These are phyloP conservation scores for Suhomyces sp. DNA, from an alignment of 805 yeast genomes.

Conservation along the genomic window DNA sequence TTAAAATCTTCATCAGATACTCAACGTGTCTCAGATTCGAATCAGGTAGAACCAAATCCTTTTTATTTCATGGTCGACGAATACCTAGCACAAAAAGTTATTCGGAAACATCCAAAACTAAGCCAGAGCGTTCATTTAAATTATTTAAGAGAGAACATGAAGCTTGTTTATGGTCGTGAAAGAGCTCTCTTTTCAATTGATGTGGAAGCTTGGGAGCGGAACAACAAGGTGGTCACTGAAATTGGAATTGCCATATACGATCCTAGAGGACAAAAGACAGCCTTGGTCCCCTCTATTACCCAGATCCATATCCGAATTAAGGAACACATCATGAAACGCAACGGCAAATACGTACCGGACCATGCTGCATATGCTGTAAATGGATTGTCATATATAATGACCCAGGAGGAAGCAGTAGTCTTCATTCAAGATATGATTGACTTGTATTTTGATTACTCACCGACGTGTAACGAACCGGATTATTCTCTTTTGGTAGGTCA, in stretches of 20 bases:
- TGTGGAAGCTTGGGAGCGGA: constrained; percentile 55
- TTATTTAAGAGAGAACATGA: constrained; percentile 16
- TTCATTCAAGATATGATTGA: constrained; percentile 46
- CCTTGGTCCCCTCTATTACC: constrained; percentile 41
- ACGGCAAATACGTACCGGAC: constrained; percentile 57
- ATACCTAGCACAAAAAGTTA: neutral
- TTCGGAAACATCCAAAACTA: neutral
- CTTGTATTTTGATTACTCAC: constrained; percentile 35
- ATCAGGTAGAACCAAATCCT: neutral
- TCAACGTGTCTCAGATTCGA: neutral
- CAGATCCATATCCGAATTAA: constrained; percentile 44
- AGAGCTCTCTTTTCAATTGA: constrained; percentile 49
- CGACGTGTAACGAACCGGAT: neutral
- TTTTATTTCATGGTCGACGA: neutral
- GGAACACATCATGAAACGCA: constrained; percentile 43
- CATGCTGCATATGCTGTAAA: constrained; percentile 50
- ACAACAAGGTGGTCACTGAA: constrained; percentile 48
- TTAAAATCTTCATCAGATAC: neutral
- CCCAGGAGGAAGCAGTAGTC: constrained; percentile 31
- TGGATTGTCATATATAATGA: constrained; percentile 48
- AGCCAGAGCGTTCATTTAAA: neutral
- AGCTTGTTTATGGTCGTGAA: constrained; percentile 19
- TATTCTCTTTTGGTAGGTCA: constrained; percentile 57
- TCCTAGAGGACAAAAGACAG: constrained; percentile 44
- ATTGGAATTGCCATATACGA: constrained; percentile 59